Evolutionary conservation across 108 stramenopile genomes (phyloP).

Genomic region (Skeletonema menzelii): DNA sequence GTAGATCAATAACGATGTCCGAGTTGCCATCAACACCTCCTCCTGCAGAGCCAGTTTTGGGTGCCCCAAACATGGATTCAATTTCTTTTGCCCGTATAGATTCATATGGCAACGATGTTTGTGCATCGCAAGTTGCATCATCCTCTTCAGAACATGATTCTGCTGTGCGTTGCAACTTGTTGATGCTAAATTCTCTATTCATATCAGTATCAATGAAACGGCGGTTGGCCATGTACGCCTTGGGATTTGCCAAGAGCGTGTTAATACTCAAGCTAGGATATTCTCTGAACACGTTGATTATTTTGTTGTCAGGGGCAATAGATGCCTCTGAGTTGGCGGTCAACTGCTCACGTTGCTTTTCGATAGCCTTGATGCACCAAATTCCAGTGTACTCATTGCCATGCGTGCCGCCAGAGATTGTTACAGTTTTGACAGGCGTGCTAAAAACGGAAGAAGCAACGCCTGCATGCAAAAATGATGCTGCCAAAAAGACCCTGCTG

Average conservation of each 20-base stretch:
- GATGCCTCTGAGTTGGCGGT: neutral
- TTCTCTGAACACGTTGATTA: slow-evolving; percentile 14
- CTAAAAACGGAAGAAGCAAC: neutral
- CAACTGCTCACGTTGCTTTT: neutral
- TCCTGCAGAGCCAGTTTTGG: slow-evolving; percentile 45
- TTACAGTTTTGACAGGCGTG: neutral
- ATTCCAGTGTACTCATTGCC: slow-evolving; percentile 42
- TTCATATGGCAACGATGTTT: slow-evolving; percentile 47
- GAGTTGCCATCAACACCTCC: slow-evolving; percentile 1
- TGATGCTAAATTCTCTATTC: slow-evolving; percentile 76
- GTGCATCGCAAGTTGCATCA: neutral
- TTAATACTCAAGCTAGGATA: slow-evolving; percentile 49
- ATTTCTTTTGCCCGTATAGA: slow-evolving; percentile 65
- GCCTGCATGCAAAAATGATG: neutral
- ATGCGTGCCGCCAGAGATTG: slow-evolving; percentile 8
- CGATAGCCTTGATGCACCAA: slow-evolving; percentile 11
- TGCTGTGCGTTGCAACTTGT: slow-evolving; percentile 26
- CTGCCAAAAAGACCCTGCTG: neutral
- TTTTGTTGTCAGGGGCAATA: neutral
- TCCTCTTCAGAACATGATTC: slow-evolving; percentile 18
- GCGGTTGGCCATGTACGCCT: slow-evolving; percentile 71
- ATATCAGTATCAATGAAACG: slow-evolving; percentile 79
- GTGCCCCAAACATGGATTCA: slow-evolving; percentile 64
- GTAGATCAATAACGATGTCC: slow-evolving; percentile 80
- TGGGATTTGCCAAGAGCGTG: slow-evolving; percentile 75